These are phyloP conservation scores for Carex kokanica DNA, from an alignment of 176 grass and related monocot species.

Conservation along the genomic window DNA sequence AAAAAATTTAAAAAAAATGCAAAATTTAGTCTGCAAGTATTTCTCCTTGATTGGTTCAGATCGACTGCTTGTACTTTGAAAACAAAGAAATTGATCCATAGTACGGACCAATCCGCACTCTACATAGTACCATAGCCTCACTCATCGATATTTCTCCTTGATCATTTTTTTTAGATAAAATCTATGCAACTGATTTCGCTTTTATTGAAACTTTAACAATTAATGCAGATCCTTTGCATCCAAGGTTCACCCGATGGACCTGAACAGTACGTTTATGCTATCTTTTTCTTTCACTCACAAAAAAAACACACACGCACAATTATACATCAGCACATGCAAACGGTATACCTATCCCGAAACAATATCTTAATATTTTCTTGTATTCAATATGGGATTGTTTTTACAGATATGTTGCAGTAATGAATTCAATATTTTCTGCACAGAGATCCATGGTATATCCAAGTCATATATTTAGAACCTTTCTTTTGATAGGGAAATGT, in stretches of 20 bases:
- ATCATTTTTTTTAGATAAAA: constrained; percentile 13
- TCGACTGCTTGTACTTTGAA: too few species aligned
- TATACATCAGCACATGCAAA: not conserved
- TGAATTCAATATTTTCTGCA: constrained; percentile 99
- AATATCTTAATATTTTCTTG: not conserved
- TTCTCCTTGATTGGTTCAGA: too few species aligned
- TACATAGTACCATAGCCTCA: too few species aligned
- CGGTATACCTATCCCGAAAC: not conserved
- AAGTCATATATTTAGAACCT: not conserved
- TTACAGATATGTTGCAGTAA: constrained; percentile 94
- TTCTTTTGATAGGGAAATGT: not conserved
- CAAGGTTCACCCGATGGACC: constrained; percentile 96
- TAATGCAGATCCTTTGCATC: constrained; percentile 80
- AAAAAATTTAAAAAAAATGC: too few species aligned
- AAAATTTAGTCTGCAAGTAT: too few species aligned
- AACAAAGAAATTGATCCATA: too few species aligned
- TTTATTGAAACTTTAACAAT: constrained; percentile 30
- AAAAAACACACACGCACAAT: not conserved
- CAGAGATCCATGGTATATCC: constrained; percentile 73
- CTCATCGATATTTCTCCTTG: constrained; percentile 4
- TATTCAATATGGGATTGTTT: constrained; percentile 12
- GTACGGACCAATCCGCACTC: too few species aligned
- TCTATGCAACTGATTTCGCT: constrained; percentile 2
- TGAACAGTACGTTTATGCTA: constrained; percentile 64
- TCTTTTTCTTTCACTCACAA: not conserved